Percentiles rank a stretch among this genome's conserved stretches.
Evolutionary conservation across 2,329 filamentous ascomycete genomes (phyloP).

Genomic region (Diaporthe citrichinensis): DNA sequence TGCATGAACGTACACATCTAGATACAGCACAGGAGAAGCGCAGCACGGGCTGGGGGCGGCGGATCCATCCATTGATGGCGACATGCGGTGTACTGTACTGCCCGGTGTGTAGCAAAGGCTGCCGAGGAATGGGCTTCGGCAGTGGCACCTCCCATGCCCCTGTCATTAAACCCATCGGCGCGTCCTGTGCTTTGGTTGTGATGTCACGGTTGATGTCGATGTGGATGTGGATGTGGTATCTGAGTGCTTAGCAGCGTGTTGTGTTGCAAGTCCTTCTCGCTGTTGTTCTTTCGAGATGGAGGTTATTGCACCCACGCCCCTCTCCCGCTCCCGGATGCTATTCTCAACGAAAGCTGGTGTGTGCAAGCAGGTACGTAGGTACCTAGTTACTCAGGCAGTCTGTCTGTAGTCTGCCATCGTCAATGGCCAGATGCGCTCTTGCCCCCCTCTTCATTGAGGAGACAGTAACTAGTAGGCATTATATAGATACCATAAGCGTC

Average conservation of each 20-base stretch:
- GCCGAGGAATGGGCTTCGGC: constrained; percentile 37
- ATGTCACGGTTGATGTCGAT: background rate
- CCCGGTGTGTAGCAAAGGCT: constrained; percentile 13
- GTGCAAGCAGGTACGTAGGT: background rate
- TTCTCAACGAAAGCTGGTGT: background rate
- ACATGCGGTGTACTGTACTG: constrained; percentile 27
- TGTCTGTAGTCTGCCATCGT: background rate
- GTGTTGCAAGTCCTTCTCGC: background rate
- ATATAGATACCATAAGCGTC: background rate
- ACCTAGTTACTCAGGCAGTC: background rate
- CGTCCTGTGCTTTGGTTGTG: constrained; percentile 19
- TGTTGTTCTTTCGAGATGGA: background rate
- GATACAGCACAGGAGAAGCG: constrained; percentile 1
- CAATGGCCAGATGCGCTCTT: background rate
- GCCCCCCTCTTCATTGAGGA: background rate
- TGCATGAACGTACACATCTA: constrained; percentile 28
- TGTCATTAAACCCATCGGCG: constrained; percentile 36
- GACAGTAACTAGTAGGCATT: background rate
- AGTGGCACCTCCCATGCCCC: constrained; percentile 37
- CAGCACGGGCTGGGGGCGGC: background rate
- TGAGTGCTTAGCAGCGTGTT: background rate
- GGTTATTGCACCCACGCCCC: background rate
- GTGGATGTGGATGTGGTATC: background rate
- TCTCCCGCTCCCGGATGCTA: background rate
- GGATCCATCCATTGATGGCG: constrained; percentile 18